Evolutionary conservation across 1,139 yeast species (phyloP).

Genomic region (Arxiozyma bovina): DNA sequence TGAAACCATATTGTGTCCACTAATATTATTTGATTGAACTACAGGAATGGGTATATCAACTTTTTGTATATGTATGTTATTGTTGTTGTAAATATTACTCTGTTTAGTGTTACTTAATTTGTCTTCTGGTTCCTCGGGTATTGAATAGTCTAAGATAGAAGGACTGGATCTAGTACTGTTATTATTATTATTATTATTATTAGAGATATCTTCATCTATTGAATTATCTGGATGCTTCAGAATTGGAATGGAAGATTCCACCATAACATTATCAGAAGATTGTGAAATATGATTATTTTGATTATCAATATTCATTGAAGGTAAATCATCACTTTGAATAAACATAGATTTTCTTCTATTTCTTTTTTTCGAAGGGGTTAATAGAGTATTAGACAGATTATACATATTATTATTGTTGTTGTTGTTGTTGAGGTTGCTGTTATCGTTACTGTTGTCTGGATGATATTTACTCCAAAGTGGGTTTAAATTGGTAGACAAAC

Average conservation of each 20-base stretch:
- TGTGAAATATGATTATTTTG: background rate
- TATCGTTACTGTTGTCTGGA: background rate
- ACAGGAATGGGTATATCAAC: background rate
- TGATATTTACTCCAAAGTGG: background rate
- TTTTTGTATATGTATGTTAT: background rate
- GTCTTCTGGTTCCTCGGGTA: conserved; percentile 22
- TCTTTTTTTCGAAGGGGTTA: background rate
- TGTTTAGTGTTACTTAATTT: background rate
- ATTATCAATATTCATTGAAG: background rate
- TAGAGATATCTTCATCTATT: background rate
- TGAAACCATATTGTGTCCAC: background rate
- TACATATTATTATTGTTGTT: too few species aligned
- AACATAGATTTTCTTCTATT: conserved; percentile 34
- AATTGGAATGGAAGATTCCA: background rate
- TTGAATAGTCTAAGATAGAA: conserved; percentile 28
- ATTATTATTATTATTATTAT: conserved; percentile 7
- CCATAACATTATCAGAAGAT: background rate
- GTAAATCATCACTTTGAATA: conserved; percentile 27
- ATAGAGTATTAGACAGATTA: background rate
- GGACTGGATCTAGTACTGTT: conserved; percentile 19
- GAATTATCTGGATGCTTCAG: background rate
- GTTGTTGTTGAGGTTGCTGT: background rate
- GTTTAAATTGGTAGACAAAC: conserved; percentile 18
- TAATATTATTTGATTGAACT: background rate
- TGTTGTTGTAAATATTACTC: too few species aligned